Conservation (phyloP, 176 grass and related monocot species). For the Calamus simplicifolius region DNA sequence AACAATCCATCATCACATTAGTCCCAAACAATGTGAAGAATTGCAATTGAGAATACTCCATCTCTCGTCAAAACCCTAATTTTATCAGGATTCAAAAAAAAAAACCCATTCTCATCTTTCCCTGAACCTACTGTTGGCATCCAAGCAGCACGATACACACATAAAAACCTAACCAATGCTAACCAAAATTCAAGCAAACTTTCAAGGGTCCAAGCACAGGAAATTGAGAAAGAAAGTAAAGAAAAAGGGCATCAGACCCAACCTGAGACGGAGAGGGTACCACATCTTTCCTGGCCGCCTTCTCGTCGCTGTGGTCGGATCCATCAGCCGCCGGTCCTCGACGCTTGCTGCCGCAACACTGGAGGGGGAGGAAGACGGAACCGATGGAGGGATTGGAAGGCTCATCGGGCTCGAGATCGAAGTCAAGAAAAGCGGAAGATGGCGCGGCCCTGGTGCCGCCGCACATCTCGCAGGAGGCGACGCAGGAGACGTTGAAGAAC, state of each 20-base stretch:
- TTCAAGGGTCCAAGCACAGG: too few relatives aligned
- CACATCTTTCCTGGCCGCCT: background rate
- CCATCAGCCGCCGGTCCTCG: slow-evolving; percentile 9
- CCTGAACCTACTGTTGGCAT: too few relatives aligned
- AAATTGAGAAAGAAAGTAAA: background rate
- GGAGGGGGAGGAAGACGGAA: slow-evolving; percentile 46
- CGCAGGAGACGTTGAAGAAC: slow-evolving; percentile 29
- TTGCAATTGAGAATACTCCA: too few relatives aligned
- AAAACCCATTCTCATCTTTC: too few relatives aligned
- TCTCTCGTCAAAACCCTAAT: too few relatives aligned
- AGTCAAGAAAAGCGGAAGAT: background rate
- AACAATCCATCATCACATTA: too few relatives aligned
- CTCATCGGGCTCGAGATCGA: too few relatives aligned
- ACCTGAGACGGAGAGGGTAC: background rate
- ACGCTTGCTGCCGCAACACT: slow-evolving; percentile 24
- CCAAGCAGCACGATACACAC: too few relatives aligned
- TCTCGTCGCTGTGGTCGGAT: background rate
- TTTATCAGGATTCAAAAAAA: too few relatives aligned
- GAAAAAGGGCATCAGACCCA: background rate
- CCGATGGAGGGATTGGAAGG: slow-evolving; percentile 30
- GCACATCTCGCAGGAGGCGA: slow-evolving; percentile 31
- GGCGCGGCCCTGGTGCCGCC: background rate
- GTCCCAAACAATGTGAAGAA: too few relatives aligned
- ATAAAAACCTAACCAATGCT: too few relatives aligned
- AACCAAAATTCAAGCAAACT: too few relatives aligned